These are phyloP conservation scores for Coniochaeta sp. DNA, from an alignment of 2,329 filamentous ascomycete species.

Conservation along the genomic window DNA sequence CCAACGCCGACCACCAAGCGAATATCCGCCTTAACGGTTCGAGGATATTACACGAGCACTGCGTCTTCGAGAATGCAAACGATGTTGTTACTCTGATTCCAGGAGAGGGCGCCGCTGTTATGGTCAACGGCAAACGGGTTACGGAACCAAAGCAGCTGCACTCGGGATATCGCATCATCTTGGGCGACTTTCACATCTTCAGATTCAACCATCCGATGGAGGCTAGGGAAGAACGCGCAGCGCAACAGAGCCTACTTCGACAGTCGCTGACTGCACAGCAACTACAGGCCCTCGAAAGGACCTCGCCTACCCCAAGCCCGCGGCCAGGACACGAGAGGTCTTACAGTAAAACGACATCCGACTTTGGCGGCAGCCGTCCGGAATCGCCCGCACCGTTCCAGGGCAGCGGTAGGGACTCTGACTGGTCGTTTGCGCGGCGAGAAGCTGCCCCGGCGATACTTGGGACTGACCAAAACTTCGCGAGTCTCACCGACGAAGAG, in stretches of 20 bases:
- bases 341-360: slow-evolving; percentile 72
- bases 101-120: slow-evolving; percentile 85
- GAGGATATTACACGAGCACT: slow-evolving; percentile 87
- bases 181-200: slow-evolving; percentile 98
- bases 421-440: slow-evolving; percentile 88
- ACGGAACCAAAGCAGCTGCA: slow-evolving; percentile 78
- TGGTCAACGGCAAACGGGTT: slow-evolving; percentile 93
- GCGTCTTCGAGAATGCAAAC: slow-evolving; percentile 77
- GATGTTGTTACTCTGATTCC: slow-evolving; percentile 91
- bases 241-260: slow-evolving; percentile 74
- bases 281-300: slow-evolving; percentile 48
- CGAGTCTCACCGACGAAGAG: slow-evolving; percentile 86
- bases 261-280: slow-evolving; percentile 67
- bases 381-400: slow-evolving; percentile 68
- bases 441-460: slow-evolving; percentile 90
- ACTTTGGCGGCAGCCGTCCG: slow-evolving; percentile 69
- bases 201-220: slow-evolving; percentile 97
- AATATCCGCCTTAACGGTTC: slow-evolving; percentile 93
- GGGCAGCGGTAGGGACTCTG: slow-evolving; percentile 62
- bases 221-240: slow-evolving; percentile 79
- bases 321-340: slow-evolving; percentile 66
- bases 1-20: slow-evolving; percentile 63
- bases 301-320: slow-evolving; percentile 49
- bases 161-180: slow-evolving; percentile 89
- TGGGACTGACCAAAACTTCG: slow-evolving; percentile 85